phyloP scores from a whole-genome alignment of 805 yeast species.

The Saccharomycopsis synnaedendra region DNA sequence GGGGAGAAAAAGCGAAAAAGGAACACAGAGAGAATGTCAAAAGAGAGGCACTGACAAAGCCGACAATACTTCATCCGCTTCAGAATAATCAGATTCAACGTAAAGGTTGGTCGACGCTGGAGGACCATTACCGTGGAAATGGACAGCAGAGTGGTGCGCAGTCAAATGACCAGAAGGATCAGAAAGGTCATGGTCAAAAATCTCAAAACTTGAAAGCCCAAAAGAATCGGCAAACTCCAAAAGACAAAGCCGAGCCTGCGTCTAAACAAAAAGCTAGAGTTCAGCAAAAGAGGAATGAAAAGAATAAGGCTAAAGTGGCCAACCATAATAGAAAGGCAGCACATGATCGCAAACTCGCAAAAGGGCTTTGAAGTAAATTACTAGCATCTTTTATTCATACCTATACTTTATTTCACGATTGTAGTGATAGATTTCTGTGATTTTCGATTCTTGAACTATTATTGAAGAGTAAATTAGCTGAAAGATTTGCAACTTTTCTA shows the following conservation, averaged over 20 bases:
- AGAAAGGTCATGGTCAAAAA: not conserved
- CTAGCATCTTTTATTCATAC: not conserved
- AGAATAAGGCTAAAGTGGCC: slow-evolving; percentile 43
- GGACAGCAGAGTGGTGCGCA: slow-evolving; percentile 10
- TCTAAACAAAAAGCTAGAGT: slow-evolving; percentile 20
- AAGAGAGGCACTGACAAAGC: slow-evolving; percentile 6
- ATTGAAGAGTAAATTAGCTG: not conserved
- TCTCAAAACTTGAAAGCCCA: not conserved
- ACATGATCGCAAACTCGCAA: slow-evolving; percentile 41
- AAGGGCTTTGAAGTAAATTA: not conserved
- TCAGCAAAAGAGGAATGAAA: slow-evolving; percentile 35
- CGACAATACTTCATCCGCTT: not conserved
- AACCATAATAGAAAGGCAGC: slow-evolving; percentile 59
- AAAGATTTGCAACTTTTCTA: not conserved
- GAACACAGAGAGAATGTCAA: slow-evolving; percentile 35
- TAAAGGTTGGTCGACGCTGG: no score
- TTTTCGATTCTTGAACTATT: not conserved
- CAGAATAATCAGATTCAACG: no score
- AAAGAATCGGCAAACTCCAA: not conserved
- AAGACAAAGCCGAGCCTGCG: not conserved
- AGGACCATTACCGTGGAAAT: not conserved
- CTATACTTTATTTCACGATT: not conserved
- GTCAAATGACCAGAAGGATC: slow-evolving; percentile 5
- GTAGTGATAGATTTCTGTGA: not conserved
- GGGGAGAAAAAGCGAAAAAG: slow-evolving; percentile 22